These are phyloP conservation scores for Solanum dulcamara DNA, from an alignment of 257 asterid species.

Conservation along the genomic window DNA sequence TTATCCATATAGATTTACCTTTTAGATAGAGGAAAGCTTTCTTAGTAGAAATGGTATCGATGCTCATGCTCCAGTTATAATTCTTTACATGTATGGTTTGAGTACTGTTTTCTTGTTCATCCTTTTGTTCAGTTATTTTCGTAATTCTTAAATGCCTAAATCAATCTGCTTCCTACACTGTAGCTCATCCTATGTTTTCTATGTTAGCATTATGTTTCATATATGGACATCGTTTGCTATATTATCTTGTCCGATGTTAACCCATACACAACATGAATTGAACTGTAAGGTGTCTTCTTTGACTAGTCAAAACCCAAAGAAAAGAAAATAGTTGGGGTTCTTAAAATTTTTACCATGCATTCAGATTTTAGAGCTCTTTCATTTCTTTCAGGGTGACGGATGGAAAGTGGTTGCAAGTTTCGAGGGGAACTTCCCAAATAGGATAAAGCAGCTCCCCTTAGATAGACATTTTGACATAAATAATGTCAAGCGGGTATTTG, in stretches of 20 bases:
- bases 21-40: background rate
- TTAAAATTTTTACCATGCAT: background rate
- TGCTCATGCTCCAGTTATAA: background rate
- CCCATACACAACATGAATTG: background rate
- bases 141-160: background rate
- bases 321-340: background rate
- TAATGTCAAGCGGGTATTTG: constrained; percentile 78
- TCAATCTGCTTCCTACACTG: background rate
- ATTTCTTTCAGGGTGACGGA: constrained; percentile 67
- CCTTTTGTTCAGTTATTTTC: background rate
- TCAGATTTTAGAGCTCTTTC: background rate
- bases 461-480: constrained; percentile 91
- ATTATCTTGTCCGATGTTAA: background rate
- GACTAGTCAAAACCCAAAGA: background rate
- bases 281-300: background rate
- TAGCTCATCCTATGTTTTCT: background rate
- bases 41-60: background rate
- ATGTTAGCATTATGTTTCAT: background rate
- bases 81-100: background rate
- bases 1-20: background rate
- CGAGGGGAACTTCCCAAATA: constrained; percentile 92
- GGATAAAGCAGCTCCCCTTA: constrained; percentile 91
- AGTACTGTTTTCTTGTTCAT: background rate
- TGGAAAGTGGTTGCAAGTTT: constrained; percentile 98
- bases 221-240: background rate